Percentiles rank a stretch among this genome's conserved stretches.
phyloP scores from a whole-genome alignment of 441 rosid species.

The Breynia disticha region DNA sequence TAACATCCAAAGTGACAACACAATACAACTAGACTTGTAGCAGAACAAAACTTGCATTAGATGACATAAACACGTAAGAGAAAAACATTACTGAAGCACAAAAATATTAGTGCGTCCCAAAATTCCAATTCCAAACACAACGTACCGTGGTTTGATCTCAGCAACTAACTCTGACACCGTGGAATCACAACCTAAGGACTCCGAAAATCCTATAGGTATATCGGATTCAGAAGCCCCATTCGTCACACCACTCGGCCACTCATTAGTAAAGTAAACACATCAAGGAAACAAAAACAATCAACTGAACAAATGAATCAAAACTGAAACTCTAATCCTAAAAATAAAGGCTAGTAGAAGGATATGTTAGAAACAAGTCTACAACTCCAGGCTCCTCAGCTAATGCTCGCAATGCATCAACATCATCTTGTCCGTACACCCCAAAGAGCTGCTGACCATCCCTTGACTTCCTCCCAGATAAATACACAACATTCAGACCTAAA shows the following conservation, averaged over 20 bases:
- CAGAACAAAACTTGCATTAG: neutral
- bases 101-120: too few species aligned
- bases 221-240: constrained; percentile 48
- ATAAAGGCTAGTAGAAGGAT: constrained; percentile 37
- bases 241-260: constrained; percentile 79
- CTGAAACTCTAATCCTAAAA: neutral
- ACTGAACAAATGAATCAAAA: neutral
- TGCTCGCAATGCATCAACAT: constrained; percentile 84
- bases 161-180: constrained; percentile 57
- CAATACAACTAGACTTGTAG: too few species aligned
- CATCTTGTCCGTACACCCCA: constrained; percentile 74
- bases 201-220: constrained; percentile 42
- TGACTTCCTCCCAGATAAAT: constrained; percentile 73
- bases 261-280: constrained; percentile 50
- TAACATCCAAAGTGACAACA: too few species aligned
- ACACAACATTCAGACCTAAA: constrained; percentile 69
- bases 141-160: constrained; percentile 89
- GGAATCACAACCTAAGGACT: constrained; percentile 45
- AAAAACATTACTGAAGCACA: too few species aligned
- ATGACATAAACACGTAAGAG: neutral
- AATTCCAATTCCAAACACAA: constrained; percentile 10
- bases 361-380: constrained; percentile 73
- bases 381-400: constrained; percentile 82
- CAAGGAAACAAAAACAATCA: constrained; percentile 35
- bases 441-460: constrained; percentile 43